Evolutionary conservation across 1,284 basidiomycete genomes (phyloP).

Genomic region (Tremellales sp.): DNA sequence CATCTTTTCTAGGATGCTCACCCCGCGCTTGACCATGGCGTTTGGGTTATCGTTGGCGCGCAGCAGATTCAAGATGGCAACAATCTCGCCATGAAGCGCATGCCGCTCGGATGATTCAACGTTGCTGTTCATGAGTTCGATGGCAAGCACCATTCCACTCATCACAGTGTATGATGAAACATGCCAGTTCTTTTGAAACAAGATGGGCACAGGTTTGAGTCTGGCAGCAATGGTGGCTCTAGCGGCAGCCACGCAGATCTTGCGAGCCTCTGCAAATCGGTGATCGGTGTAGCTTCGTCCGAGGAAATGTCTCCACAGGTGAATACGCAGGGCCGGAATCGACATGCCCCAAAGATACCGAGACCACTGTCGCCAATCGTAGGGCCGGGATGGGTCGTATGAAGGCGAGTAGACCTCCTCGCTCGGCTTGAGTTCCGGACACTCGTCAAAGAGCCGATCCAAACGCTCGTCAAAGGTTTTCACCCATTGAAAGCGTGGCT

Average conservation of each 20-base stretch:
- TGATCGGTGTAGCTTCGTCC: constrained; percentile 25
- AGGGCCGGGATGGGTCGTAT: neutral
- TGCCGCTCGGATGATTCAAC: constrained; percentile 5
- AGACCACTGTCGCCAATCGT: constrained; percentile 18
- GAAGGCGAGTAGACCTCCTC: constrained; percentile 8
- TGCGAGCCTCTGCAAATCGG: constrained; percentile 24
- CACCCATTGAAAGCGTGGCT: constrained; percentile 11
- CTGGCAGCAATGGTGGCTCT: constrained; percentile 22
- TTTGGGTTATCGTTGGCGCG: constrained; percentile 2
- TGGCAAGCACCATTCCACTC: constrained; percentile 25
- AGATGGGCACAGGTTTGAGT: constrained; percentile 22
- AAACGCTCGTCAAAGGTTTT: constrained; percentile 9
- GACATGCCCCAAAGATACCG: constrained; percentile 9
- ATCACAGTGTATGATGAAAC: constrained; percentile 28
- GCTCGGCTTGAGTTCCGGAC: constrained; percentile 9
- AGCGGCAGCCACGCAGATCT: constrained; percentile 26
- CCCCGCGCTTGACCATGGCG: constrained; percentile 14
- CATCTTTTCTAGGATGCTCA: constrained; percentile 16
- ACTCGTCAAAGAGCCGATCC: constrained; percentile 5
- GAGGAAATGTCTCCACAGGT: constrained; percentile 20
- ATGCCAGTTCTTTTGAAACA: constrained; percentile 34
- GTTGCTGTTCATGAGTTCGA: constrained; percentile 26
- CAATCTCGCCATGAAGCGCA: constrained; percentile 7
- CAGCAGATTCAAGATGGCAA: constrained; percentile 9
- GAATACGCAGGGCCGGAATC: constrained; percentile 10